Evolutionary conservation across 2,329 filamentous ascomycete species (phyloP).

Genomic region (Lithohypha guttulata): DNA sequence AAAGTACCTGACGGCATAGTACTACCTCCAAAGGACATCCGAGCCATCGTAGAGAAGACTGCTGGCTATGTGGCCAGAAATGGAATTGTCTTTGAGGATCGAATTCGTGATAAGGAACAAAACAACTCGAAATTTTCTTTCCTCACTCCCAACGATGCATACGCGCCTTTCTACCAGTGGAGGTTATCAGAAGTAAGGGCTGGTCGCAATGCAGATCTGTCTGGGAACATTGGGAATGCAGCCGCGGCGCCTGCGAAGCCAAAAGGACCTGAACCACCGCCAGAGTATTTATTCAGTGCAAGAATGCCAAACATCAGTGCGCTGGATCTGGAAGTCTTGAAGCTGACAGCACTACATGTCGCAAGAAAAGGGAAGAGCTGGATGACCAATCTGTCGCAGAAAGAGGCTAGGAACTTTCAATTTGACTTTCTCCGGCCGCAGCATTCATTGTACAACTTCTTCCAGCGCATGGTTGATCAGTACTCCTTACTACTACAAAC

Average conservation of each 20-base stretch:
- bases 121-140: conserved; percentile 88
- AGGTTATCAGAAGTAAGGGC: conserved; percentile 73
- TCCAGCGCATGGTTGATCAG: conserved; percentile 83
- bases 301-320: conserved; percentile 96
- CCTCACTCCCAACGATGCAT: conserved; percentile 66
- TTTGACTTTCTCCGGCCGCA: conserved; percentile 94
- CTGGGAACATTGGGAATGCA: conserved; percentile 59
- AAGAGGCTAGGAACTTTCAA: conserved; percentile 81
- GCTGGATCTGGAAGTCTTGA: conserved; percentile 67
- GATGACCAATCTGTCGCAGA: conserved; percentile 79
- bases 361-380: conserved; percentile 88
- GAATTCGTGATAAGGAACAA: conserved; percentile 74
- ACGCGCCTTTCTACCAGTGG: conserved; percentile 84
- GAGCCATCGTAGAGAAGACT: conserved; percentile 81
- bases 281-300: conserved; percentile 84
- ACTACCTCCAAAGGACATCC: conserved; percentile 74
- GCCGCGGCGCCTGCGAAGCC: conserved; percentile 53
- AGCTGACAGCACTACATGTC: conserved; percentile 77
- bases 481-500: conserved; percentile 70
- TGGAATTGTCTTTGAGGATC: conserved; percentile 61
- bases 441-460: conserved; percentile 93
- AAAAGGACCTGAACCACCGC: conserved; percentile 71
- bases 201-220: conserved; percentile 68
- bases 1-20: conserved; percentile 77
- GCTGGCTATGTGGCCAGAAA: conserved; percentile 76